These are phyloP conservation scores for Ogataea haglerorum DNA, from an alignment of 805 yeast species.

Conservation along the genomic window DNA sequence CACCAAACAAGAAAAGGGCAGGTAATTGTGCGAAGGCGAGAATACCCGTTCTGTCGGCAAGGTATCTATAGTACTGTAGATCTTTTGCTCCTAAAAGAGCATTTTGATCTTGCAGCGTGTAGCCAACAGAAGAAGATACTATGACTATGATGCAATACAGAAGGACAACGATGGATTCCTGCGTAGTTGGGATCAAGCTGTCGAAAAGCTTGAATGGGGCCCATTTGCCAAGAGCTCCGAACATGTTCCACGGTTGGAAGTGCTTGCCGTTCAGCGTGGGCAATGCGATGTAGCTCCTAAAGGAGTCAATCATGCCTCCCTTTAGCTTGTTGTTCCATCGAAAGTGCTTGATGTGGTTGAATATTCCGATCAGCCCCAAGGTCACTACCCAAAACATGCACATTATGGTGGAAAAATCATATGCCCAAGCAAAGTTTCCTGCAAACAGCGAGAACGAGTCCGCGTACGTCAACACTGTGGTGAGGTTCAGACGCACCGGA, in stretches of 20 bases:
- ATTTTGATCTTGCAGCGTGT: conserved; percentile 10
- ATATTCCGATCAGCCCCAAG: conserved; percentile 15
- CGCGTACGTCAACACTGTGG: conserved; percentile 6
- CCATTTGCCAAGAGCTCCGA: conserved; percentile 10
- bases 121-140: conserved; percentile 13
- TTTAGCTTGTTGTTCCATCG: conserved; percentile 9
- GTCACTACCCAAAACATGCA: conserved; percentile 24
- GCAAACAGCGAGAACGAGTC: conserved; percentile 22
- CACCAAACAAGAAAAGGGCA: conserved; percentile 50
- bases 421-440: conserved; percentile 17
- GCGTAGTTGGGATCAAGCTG: conserved; percentile 27
- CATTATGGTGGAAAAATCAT: conserved; percentile 13
- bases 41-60: conserved; percentile 60
- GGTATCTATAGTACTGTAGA: conserved; percentile 34
- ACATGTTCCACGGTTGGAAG: conserved; percentile 22
- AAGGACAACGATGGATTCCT: conserved; percentile 21
- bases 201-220: conserved; percentile 13
- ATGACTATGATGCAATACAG: conserved; percentile 15
- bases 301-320: conserved; percentile 8
- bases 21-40: conserved; percentile 45
- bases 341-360: conserved; percentile 16
- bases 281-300: conserved; percentile 20
- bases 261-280: conserved; percentile 24
- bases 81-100: conserved; percentile 17
- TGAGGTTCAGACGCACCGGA: conserved; percentile 17